Evolutionary conservation across 352 stramenopile genomes (phyloP).

Genomic region (Phytophthora pini): DNA sequence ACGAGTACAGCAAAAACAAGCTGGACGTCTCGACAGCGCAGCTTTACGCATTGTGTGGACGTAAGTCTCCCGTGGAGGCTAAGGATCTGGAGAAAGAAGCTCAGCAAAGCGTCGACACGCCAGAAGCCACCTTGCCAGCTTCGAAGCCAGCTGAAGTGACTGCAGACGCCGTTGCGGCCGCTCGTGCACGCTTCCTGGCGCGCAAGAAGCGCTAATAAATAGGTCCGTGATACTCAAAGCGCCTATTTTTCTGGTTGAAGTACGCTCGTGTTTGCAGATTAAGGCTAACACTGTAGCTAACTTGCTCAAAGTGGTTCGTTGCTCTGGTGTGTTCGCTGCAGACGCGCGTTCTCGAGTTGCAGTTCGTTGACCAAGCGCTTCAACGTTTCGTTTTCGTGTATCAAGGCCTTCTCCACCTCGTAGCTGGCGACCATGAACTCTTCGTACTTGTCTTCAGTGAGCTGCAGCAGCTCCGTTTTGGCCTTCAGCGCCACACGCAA

Average conservation of each 20-base stretch:
- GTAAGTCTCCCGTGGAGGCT: constrained; percentile 14
- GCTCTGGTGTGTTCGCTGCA: constrained; percentile 1
- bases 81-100: neutral
- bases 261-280: no score
- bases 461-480: constrained; percentile 50
- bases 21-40: constrained; percentile 32
- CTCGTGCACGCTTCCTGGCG: constrained; percentile 52
- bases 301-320: neutral
- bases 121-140: constrained; percentile 1
- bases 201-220: constrained; percentile 38
- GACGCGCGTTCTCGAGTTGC: constrained; percentile 7
- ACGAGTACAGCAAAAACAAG: constrained; percentile 45
- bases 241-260: neutral
- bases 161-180: constrained; percentile 42
- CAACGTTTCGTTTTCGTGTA: constrained; percentile 14
- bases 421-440: constrained; percentile 19
- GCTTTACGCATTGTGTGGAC: constrained; percentile 64
- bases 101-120: neutral
- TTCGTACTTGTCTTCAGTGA: constrained; percentile 14
- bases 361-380: constrained; percentile 11
- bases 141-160: constrained; percentile 24
- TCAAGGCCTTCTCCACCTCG: constrained; percentile 18
- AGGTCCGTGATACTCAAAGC: neutral
- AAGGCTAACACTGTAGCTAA: neutral
- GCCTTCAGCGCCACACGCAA: constrained; percentile 66